Evolutionary conservation across 2,329 filamentous ascomycete species (phyloP), one percentile per base, ranked within the genome.

Genomic region (Rhytidhysteron rufulum): DNA sequence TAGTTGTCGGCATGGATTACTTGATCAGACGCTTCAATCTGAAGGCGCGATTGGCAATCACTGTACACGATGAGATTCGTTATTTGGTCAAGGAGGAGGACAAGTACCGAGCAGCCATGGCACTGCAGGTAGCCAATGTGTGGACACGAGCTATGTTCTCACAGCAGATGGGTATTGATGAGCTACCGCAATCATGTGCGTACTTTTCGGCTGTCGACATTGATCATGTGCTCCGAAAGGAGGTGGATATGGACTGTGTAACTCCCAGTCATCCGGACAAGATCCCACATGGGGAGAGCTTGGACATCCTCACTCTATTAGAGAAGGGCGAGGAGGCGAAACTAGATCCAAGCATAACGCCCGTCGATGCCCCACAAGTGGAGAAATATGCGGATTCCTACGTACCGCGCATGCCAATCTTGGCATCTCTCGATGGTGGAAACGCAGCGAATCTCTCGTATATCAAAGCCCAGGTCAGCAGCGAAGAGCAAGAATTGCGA

Each of bases 141-240:
- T 98, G 93, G 93, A 98, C 94, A 0, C 79, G 93, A 37, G 90
- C 90, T 48, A 96, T 98, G 86, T 98, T 98, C 63, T 81, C 86
- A 1, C 89, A 98, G 66, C 93, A 98, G 67, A 87, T 96, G 57
- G 93, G 93, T 44, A 98, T 98, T 55, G 75, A 95, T 49, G 93
- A 98, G 57, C 77, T 98, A 8, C 93, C 94, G 1, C 93, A 97
- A 58, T 83, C 86, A 0, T 96, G 90, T 56, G 93, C 93, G 7
- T 98, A 89, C 67, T 98, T 98, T 68, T 94, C 87, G 1, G 91
- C 93, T 3, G 82, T 98, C 5, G 93, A 98, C 58, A 87, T 98
- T 50, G 93, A 98, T 58, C 83, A 88, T 54, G 90, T 98, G 3
- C 74, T 98, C n/a, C 80, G 93, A 37, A 98, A 98, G 63, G 93